These are phyloP conservation scores for Diplocarpon mali DNA, from an alignment of 2,329 filamentous ascomycete genomes.

Conservation along the genomic window DNA sequence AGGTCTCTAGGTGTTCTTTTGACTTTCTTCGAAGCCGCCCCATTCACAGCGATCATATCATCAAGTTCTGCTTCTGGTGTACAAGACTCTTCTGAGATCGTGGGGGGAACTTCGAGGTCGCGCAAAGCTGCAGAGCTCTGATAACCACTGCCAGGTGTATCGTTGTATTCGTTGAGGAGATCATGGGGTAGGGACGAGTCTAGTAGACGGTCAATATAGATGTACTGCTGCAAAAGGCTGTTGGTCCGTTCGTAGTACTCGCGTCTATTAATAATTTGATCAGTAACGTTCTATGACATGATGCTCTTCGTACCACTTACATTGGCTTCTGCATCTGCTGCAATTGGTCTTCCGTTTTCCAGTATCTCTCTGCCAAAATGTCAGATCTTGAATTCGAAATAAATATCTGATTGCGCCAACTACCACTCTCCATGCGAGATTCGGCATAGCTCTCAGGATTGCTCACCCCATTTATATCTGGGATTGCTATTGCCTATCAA, in stretches of 20 bases:
- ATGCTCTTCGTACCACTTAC: conserved; percentile 30
- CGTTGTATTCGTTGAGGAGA: conserved; percentile 79
- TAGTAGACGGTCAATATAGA: conserved; percentile 83
- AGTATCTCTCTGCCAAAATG: conserved; percentile 55
- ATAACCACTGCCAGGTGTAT: conserved; percentile 26
- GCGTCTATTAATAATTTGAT: conserved; percentile 36
- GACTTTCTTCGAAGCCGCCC: conserved; percentile 38
- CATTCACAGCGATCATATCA: conserved; percentile 17
- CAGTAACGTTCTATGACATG: conserved; percentile 10
- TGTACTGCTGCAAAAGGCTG: conserved; percentile 77
- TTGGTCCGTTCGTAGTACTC: conserved; percentile 86
- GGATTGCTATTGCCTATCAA: conserved; percentile 85
- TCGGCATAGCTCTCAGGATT: conserved; percentile 34
- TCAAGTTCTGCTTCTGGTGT: conserved; percentile 21
- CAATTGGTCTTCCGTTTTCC: conserved; percentile 69
- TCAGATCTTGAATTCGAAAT: not conserved
- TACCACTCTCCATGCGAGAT: not conserved
- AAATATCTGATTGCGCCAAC: not conserved
- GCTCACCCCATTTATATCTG: conserved; percentile 51
- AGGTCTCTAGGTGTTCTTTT: conserved; percentile 78
- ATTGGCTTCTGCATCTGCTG: conserved; percentile 60
- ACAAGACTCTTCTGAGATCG: conserved; percentile 60
- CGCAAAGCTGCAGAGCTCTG: conserved; percentile 28
- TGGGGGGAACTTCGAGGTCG: conserved; percentile 55
- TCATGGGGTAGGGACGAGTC: conserved; percentile 90